Percentiles rank a stretch among this genome's conserved stretches.
phyloP scores from a whole-genome alignment of 1,284 basidiomycete species.

The Pholiota adiposa region DNA sequence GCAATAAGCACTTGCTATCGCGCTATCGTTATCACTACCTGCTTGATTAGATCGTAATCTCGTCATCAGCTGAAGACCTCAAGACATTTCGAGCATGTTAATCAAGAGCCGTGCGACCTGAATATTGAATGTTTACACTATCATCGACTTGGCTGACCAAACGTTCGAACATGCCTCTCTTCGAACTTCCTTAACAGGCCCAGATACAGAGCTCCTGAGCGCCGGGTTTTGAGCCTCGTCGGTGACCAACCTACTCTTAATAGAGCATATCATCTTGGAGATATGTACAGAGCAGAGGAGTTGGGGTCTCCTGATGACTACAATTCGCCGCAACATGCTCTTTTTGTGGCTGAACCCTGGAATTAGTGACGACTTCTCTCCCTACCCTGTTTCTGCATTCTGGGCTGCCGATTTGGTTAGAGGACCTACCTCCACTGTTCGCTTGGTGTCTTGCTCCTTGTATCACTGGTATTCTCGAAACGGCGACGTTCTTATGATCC shows the following conservation, averaged over 20 bases:
- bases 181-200: neutral
- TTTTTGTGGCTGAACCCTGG: neutral
- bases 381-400: neutral
- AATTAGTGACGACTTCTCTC: neutral
- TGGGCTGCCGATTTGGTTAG: neutral
- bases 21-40: neutral
- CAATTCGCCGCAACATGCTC: neutral
- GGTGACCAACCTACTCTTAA: neutral
- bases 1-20: constrained; percentile 16
- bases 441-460: neutral
- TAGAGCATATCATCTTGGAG: neutral
- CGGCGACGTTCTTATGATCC: too few relatives aligned
- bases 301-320: neutral
- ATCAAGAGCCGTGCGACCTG: neutral
- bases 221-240: neutral
- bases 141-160: too few relatives aligned
- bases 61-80: too few relatives aligned
- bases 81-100: neutral
- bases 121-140: too few relatives aligned
- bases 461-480: neutral
- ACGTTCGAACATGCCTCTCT: too few relatives aligned
- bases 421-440: neutral
- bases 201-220: neutral
- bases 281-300: neutral
- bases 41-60: neutral